Conservation (phyloP, 495 filamentous ascomycete species). For the Penicillium robsamsonii region DNA sequence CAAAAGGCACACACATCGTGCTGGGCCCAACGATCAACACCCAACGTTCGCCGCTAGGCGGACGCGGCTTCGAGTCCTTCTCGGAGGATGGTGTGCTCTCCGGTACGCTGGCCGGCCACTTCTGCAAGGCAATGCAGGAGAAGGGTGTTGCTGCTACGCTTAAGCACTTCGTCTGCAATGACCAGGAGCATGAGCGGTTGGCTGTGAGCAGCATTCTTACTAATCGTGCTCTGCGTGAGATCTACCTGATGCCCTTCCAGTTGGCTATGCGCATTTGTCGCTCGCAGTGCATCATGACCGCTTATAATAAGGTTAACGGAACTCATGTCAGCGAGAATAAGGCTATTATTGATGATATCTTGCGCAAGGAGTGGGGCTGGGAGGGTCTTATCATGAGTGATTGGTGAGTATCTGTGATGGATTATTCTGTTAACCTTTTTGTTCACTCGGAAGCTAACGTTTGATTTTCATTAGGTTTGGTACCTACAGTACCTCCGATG, state of each 20-base stretch:
- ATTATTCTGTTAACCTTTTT: conserved; percentile 6
- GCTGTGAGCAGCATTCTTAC: conserved; percentile 65
- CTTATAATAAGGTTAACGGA: conserved; percentile 75
- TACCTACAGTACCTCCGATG: conserved; percentile 65
- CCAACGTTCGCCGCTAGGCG: conserved; percentile 72
- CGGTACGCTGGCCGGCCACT: conserved; percentile 62
- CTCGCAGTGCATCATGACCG: conserved; percentile 69
- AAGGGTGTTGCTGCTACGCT: conserved; percentile 68
- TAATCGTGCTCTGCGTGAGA: conserved; percentile 70
- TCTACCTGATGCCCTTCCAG: conserved; percentile 74
- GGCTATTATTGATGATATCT: conserved; percentile 58
- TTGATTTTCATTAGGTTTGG: conserved; percentile 45
- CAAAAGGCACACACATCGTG: conserved; percentile 68
- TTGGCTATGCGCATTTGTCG: conserved; percentile 63
- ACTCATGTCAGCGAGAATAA: conserved; percentile 66
- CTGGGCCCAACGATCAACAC: conserved; percentile 78
- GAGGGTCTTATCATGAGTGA: conserved; percentile 69
- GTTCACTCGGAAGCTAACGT: background rate
- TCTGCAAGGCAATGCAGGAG: conserved; percentile 67
- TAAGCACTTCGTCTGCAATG: conserved; percentile 84
- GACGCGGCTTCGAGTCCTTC: conserved; percentile 76
- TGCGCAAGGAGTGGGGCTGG: conserved; percentile 71
- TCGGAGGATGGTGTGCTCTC: conserved; percentile 76
- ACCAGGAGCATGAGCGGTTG: conserved; percentile 71
- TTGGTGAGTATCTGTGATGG: conserved; percentile 49